Evolutionary conservation across 2,329 filamentous ascomycete species (phyloP), one percentile per base, ranked within the genome.

Genomic region (Botryotinia calthae): DNA sequence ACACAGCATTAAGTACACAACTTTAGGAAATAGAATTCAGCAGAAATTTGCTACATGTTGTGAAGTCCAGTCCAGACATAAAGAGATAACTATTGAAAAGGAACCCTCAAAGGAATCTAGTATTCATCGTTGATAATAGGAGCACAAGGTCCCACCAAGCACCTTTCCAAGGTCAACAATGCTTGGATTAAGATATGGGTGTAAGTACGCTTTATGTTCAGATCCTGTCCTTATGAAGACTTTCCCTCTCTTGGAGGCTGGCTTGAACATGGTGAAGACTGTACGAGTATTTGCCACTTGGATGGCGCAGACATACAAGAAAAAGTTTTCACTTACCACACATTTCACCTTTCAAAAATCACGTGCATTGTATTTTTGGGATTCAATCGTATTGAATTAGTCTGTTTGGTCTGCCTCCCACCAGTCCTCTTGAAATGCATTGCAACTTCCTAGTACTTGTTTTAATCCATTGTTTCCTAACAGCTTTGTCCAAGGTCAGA

Each of bases 401-500:
- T 28, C 6, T 56, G 51, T 28, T 18, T 18, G 14, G 2, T 28
- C 7, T 28, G 0, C 1, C 1, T 18, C n/a, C n/a, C 5, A 18
- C 5, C 8, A 28, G 6, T 9, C 6, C 18, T 56, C 8, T 2
- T 18, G 16, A 34, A 6, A 37, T 37, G 4, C 18, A 25, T 25
- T 37, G 18, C 31, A 25, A 12, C 56, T 4, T 34, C 12, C 2
- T 7, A 37, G 31, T 59, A 14, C 31, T 10, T 28, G 0, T 56
- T 28, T 4, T 4, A 14, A 5, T 54, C n/a, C n/a, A 31, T 31
- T 0, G 18, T 9, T 28, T 18, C 6, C n/a, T 54, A 4, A 59
- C 0, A 25, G 3, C 10, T 7, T 14, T 22, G 22, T 6, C 1
- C 12, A 2, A 40, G 10, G 2, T 22, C 6, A 1, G 12, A n/a